Evolutionary conservation across 2,329 filamentous ascomycete genomes (phyloP), one percentile per base, ranked within the genome.

Genomic region (Aspergillus chevalieri): DNA sequence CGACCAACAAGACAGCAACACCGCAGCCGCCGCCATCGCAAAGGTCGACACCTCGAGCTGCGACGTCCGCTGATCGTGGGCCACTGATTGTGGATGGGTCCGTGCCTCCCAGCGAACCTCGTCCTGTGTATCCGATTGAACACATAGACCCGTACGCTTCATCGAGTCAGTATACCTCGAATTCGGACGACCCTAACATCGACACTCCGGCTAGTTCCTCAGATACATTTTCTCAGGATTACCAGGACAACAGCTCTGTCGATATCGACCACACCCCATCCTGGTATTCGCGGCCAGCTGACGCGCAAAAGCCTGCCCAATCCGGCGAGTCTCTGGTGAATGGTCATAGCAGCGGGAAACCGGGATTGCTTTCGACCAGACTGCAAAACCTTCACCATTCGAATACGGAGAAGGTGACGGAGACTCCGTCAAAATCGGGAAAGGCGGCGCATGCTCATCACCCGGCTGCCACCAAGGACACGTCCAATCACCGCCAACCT

Each of bases 61-160:
- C 53, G n/a, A 56, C 58, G 30, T 49, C 62, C 4, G 58, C 58
- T 41, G 62, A 65, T 49, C 63, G 67, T 33, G 73, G 72, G 7
- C 74, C 73, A 24, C 55, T 76, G 49, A 74, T 76, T 34, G 69
- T 76, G 5, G 74, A 77, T 60, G 74, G 74, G 6, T 75, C 74
- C 12, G 66, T 73, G 26, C 67, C 68, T 28, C 64, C 58, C 2
- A 69, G 63, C 53, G 71, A 73, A 43, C 59, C 58, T 21, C 66
- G 66, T 24, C 53, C 64, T 22, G 57, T 64, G n/a, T 57, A 61
- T 49, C 52, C 61, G 6, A 58, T 65, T 17, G 68, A 72, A 17
- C 56, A 63, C 38, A 61, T 65, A 33, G 70, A 72, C 48, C 65
- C 65, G 5, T 68, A 68, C 42, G 60, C 60, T 19, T 55, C 65